phyloP scores from a whole-genome alignment of 148 eudicot species.

The Bassia scoparia region DNA sequence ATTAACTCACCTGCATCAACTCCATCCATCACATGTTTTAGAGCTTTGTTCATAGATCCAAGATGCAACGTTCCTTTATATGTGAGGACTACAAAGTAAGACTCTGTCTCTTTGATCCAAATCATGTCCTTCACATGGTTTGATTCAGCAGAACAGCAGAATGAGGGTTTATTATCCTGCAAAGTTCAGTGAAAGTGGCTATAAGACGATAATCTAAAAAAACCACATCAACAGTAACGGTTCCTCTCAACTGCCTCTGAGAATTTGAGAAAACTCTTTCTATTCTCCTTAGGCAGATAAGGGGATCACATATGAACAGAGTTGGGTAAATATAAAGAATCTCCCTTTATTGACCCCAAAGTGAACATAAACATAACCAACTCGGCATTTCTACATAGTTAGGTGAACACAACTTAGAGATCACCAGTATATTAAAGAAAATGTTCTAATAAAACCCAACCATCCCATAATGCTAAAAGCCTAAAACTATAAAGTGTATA shows the following conservation, averaged over 20 bases:
- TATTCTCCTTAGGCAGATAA: not conserved
- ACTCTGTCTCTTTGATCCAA: constrained; percentile 53
- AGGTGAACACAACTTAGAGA: too few relatives aligned
- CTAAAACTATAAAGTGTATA: too few relatives aligned
- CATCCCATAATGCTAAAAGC: too few relatives aligned
- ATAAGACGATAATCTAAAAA: not conserved
- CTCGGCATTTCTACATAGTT: too few relatives aligned
- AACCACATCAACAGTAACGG: not conserved
- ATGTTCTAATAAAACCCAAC: too few relatives aligned
- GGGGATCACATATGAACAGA: too few relatives aligned
- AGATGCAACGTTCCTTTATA: constrained; percentile 43
- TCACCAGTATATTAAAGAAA: too few relatives aligned
- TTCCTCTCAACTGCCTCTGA: not conserved
- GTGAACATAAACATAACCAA: too few relatives aligned
- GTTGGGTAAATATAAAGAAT: too few relatives aligned
- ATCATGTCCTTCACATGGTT: constrained; percentile 61
- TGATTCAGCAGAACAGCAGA: constrained; percentile 53
- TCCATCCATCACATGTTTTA: constrained; percentile 48
- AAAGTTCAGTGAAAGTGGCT: constrained; percentile 12
- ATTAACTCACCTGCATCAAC: constrained; percentile 71
- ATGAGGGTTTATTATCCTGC: constrained; percentile 56
- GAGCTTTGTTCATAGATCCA: constrained; percentile 55
- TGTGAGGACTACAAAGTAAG: constrained; percentile 57
- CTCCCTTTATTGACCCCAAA: too few relatives aligned
- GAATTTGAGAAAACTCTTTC: too few relatives aligned